phyloP scores from a whole-genome alignment of 345 rosid genomes.

The Gossypium rotundifolium region DNA sequence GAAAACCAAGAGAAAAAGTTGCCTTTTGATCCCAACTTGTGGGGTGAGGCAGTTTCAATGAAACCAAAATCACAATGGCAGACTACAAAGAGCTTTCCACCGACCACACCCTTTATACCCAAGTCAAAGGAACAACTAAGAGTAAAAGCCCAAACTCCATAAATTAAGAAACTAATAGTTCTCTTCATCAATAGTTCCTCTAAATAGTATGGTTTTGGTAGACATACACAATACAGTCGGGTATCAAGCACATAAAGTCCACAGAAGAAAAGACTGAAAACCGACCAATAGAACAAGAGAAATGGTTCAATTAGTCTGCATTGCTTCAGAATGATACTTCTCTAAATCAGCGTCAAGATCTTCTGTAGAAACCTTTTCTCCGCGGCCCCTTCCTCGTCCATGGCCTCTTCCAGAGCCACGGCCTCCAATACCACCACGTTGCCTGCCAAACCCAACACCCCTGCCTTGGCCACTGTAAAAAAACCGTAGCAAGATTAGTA shows the following conservation, averaged over 20 bases:
- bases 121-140: constrained; percentile 30
- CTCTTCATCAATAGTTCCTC: constrained; percentile 23
- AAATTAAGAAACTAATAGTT: constrained; percentile 28
- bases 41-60: constrained; percentile 17
- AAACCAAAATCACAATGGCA: constrained; percentile 24
- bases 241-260: constrained; percentile 30
- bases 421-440: constrained; percentile 47
- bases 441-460: constrained; percentile 47
- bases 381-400: constrained; percentile 60
- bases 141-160: constrained; percentile 35
- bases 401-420: constrained; percentile 54
- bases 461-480: constrained; percentile 51
- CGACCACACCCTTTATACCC: constrained; percentile 33
- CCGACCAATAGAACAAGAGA: constrained; percentile 13
- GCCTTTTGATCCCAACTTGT: constrained; percentile 20
- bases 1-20: constrained; percentile 16
- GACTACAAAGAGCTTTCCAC: constrained; percentile 31
- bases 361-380: constrained; percentile 79
- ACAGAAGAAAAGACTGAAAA: constrained; percentile 22
- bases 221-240: constrained; percentile 26
- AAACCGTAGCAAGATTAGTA: not conserved
- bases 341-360: constrained; percentile 95
- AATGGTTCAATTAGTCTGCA: constrained; percentile 56
- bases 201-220: constrained; percentile 20
- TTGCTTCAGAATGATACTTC: constrained; percentile 73